Base-by-base conservation (phyloP, 2,329 filamentous ascomycete species). In the Chrysoporthe cubensis region DNA sequence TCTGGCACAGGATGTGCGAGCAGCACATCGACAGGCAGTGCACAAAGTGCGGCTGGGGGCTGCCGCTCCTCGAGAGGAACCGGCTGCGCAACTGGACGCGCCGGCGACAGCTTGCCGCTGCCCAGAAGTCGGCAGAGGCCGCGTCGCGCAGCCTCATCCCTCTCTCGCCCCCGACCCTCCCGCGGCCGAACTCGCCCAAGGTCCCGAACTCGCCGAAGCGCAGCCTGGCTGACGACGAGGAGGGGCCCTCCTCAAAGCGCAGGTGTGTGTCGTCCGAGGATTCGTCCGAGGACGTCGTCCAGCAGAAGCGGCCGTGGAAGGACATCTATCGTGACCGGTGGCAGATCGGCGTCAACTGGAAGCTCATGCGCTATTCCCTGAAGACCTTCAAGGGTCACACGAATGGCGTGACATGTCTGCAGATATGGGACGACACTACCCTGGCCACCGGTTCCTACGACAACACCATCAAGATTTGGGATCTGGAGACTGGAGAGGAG, bases 1-100 rank as follows among this genome's bases (percentile, higher is more conserved):
- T 99, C 4, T 99, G 96, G 96, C 92, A 97, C 76, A 91, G 91
- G 71, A 97, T 98, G 94, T 99, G 96, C 77, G 94, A 97, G 78
- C 95, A 98, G 76, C 94, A 97, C 78, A 96, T 97, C 73, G 93
- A 96, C 77, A 85, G 93, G 69, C 97, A 97, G 77, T 97, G 94
- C 78, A 94, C 90, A 69, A 97, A 96, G 76, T 99, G 96, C 76
- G 95, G 96, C 34, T 98, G 94, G 93, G 96, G 96, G 2, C 80
- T 99, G 69, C 96, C 96, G 18, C 81, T 97, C 66, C 82, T 99
- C 62, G 96, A 99, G 76, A 88, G 93, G 73, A 97, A 97, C 80
- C 88, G 92, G 74, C 81, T 99, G 71, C 88, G 92, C 72, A 94
- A 93, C 71, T 94, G 95, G 78, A 97, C 93, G 79, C 89, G 92